Evolutionary conservation across 1,139 yeast genomes (phyloP).

Genomic region (Yamadazyma diospyri): DNA sequence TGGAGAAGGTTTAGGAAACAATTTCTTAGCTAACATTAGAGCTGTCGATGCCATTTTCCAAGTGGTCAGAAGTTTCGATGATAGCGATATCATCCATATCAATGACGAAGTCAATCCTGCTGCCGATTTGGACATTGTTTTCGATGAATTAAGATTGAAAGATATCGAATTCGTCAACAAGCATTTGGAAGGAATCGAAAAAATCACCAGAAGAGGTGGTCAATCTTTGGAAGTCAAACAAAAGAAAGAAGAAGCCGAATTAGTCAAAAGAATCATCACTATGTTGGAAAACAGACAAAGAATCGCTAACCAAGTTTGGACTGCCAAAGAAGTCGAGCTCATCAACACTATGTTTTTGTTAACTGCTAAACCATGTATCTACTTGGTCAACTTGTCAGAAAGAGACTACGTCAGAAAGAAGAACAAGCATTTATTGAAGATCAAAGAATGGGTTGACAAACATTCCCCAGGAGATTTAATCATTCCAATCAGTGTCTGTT

Average conservation of each 20-base stretch:
- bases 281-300: slow-evolving; percentile 82
- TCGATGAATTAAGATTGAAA: slow-evolving; percentile 89
- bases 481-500: slow-evolving; percentile 88
- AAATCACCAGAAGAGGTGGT: slow-evolving; percentile 90
- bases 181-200: slow-evolving; percentile 84
- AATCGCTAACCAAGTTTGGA: slow-evolving; percentile 89
- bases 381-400: slow-evolving; percentile 91
- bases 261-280: slow-evolving; percentile 72
- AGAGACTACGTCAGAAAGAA: slow-evolving; percentile 94
- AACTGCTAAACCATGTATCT: slow-evolving; percentile 95
- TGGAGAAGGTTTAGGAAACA: slow-evolving; percentile 98
- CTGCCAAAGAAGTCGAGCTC: slow-evolving; percentile 82
- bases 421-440: slow-evolving; percentile 87
- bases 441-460: slow-evolving; percentile 96
- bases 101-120: slow-evolving; percentile 97
- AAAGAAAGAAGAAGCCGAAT: slow-evolving; percentile 85
- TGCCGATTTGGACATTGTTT: slow-evolving; percentile 90
- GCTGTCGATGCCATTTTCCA: slow-evolving; percentile 98
- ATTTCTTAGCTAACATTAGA: slow-evolving; percentile 94
- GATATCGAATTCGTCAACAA: slow-evolving; percentile 93
- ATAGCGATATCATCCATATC: slow-evolving; percentile 95
- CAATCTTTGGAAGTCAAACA: slow-evolving; percentile 94
- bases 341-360: slow-evolving; percentile 84
- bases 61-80: slow-evolving; percentile 97
- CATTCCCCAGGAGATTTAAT: slow-evolving; percentile 93